These are phyloP conservation scores for Mimosa bimucronata DNA, from an alignment of 306 rosid species.

Conservation along the genomic window DNA sequence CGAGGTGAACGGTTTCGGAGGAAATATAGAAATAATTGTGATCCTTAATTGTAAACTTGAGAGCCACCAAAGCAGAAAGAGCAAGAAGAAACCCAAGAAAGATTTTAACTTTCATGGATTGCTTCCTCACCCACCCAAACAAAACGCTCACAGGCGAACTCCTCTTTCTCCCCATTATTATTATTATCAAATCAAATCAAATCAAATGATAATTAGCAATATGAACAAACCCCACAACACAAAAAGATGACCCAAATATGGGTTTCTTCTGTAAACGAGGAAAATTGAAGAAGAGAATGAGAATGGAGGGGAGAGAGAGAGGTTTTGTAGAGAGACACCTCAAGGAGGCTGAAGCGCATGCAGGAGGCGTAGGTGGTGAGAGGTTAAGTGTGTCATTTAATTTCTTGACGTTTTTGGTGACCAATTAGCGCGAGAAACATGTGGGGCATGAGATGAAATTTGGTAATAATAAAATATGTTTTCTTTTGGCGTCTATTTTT, in stretches of 20 bases:
- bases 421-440: not conserved
- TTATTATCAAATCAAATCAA: too few species aligned
- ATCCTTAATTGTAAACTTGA: slow-evolving; percentile 43
- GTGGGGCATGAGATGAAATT: not conserved
- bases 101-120: slow-evolving; percentile 54
- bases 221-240: not conserved
- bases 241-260: not conserved
- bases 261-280: not conserved
- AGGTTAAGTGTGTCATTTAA: slow-evolving; percentile 13
- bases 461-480: not conserved
- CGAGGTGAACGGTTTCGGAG: slow-evolving; percentile 52
- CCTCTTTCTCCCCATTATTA: slow-evolving; percentile 61
- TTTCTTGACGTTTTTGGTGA: not conserved
- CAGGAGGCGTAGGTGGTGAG: slow-evolving; percentile 1
- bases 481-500: too few species aligned
- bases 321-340: slow-evolving; percentile 20
- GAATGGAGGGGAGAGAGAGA: not conserved
- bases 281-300: not conserved
- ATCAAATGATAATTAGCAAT: not conserved
- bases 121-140: slow-evolving; percentile 57
- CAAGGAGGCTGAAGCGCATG: not conserved
- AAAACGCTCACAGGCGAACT: slow-evolving; percentile 41
- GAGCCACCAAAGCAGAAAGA: slow-evolving; percentile 48
- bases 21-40: slow-evolving; percentile 49
- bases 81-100: slow-evolving; percentile 46